Evolutionary conservation across 2,329 filamentous ascomycete species (phyloP).

Genomic region (Boeremia lycopersici): DNA sequence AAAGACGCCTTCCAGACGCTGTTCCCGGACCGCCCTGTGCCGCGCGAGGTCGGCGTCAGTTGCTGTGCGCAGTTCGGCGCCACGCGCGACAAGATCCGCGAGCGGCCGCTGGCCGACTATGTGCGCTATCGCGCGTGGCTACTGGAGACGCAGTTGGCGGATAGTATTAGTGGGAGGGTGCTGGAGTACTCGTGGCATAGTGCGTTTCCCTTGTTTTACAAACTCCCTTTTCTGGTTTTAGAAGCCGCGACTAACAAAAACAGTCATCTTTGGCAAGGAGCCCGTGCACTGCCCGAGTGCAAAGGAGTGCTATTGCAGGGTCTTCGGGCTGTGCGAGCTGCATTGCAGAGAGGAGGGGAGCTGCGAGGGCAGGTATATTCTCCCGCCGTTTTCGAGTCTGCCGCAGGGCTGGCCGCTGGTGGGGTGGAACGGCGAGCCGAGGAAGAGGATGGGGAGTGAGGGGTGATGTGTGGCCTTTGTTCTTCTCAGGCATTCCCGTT

Average conservation of each 20-base stretch:
- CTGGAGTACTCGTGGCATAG: slow-evolving; percentile 67
- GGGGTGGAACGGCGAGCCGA: slow-evolving; percentile 54
- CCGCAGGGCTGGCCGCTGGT: slow-evolving; percentile 67
- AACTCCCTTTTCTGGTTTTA: not conserved
- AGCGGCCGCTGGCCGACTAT: slow-evolving; percentile 57
- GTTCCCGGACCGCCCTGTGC: slow-evolving; percentile 51
- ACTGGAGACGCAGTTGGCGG: slow-evolving; percentile 52
- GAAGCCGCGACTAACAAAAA: slow-evolving; percentile 20
- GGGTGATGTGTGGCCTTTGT: not conserved
- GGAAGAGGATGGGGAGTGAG: slow-evolving; percentile 14
- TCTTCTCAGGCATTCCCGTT: no score
- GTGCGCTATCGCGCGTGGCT: slow-evolving; percentile 57
- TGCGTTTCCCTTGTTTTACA: no score
- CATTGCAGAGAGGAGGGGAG: slow-evolving; percentile 49
- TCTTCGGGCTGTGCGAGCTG: slow-evolving; percentile 66
- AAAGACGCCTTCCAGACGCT: slow-evolving; percentile 57
- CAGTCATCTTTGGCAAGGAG: slow-evolving; percentile 46
- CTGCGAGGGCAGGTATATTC: slow-evolving; percentile 63
- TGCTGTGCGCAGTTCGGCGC: slow-evolving; percentile 64
- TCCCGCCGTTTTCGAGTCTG: slow-evolving; percentile 63
- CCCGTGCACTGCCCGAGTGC: slow-evolving; percentile 66
- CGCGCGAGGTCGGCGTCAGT: slow-evolving; percentile 55
- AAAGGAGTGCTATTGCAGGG: slow-evolving; percentile 68
- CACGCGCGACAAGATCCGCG: slow-evolving; percentile 53
- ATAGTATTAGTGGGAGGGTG: slow-evolving; percentile 59